Conservation (phyloP, 129 eudicot species). For the Flaveria bidentis region DNA sequence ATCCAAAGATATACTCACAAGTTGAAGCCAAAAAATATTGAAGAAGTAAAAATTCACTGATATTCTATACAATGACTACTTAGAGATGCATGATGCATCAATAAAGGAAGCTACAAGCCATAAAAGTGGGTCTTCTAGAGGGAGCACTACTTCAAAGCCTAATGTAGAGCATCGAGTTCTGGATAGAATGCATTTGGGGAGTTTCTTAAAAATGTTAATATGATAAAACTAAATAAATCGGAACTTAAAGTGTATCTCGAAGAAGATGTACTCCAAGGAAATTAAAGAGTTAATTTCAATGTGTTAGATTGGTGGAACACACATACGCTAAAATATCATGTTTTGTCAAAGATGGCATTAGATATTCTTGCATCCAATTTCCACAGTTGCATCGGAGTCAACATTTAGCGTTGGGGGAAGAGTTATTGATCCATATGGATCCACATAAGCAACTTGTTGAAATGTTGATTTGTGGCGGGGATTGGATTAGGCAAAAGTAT, state of each 20-base stretch:
- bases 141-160: background rate
- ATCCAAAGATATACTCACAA: background rate
- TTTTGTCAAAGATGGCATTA: background rate
- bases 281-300: background rate
- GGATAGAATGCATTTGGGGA: constrained; percentile 1
- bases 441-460: background rate
- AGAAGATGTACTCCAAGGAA: background rate
- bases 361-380: constrained; percentile 2
- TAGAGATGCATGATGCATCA: background rate
- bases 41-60: background rate
- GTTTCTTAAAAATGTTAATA: background rate
- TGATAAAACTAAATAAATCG: background rate
- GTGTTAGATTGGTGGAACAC: constrained; percentile 18
- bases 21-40: background rate
- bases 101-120: background rate
- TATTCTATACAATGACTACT: background rate
- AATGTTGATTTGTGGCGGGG: too few relatives aligned
- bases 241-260: background rate
- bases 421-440: constrained; percentile 12
- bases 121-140: background rate
- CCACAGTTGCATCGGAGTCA: background rate
- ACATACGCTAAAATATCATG: background rate
- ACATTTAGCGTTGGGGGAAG: constrained; percentile 10
- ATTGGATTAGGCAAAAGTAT: too few relatives aligned
- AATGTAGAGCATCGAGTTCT: background rate